These are phyloP conservation scores for Citrullus mucosospermus DNA, from an alignment of 306 rosid genomes.

Conservation along the genomic window DNA sequence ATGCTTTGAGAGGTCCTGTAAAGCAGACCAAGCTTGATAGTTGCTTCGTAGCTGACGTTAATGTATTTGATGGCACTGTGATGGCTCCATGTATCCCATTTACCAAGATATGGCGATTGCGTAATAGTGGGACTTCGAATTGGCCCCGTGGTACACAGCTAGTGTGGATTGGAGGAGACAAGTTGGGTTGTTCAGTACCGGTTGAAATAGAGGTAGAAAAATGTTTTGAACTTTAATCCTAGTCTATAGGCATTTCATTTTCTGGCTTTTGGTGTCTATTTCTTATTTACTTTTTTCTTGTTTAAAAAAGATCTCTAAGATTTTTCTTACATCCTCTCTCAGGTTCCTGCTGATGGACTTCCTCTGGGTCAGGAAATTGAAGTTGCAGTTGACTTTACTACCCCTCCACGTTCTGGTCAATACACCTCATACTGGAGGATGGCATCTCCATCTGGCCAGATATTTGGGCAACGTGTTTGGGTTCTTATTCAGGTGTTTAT, in stretches of 20 bases:
- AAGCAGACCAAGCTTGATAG: constrained; percentile 47
- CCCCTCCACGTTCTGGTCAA: constrained; percentile 61
- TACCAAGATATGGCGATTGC: constrained; percentile 92
- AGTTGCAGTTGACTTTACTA: constrained; percentile 67
- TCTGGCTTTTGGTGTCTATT: background rate
- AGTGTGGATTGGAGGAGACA: constrained; percentile 70
- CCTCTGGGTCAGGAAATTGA: constrained; percentile 44
- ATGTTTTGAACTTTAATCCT: background rate
- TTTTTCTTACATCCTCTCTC: background rate
- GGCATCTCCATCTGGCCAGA: constrained; percentile 59
- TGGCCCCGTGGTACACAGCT: constrained; percentile 80
- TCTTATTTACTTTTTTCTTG: background rate
- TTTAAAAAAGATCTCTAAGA: background rate
- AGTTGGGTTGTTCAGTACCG: constrained; percentile 21
- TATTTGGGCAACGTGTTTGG: constrained; percentile 92
- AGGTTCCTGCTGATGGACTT: constrained; percentile 56
- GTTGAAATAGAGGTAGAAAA: constrained; percentile 53
- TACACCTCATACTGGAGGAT: constrained; percentile 79
- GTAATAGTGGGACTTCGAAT: constrained; percentile 44
- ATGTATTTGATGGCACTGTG: constrained; percentile 64
- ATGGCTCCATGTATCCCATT: constrained; percentile 72
- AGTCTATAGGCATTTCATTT: background rate
- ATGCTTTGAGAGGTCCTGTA: constrained; percentile 11
- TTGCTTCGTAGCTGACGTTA: constrained; percentile 63
- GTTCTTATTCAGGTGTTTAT: constrained; percentile 59